Base-by-base conservation (phyloP, 2,329 filamentous ascomycete species). In the Ceratocystiopsis brevicomis region DNA sequence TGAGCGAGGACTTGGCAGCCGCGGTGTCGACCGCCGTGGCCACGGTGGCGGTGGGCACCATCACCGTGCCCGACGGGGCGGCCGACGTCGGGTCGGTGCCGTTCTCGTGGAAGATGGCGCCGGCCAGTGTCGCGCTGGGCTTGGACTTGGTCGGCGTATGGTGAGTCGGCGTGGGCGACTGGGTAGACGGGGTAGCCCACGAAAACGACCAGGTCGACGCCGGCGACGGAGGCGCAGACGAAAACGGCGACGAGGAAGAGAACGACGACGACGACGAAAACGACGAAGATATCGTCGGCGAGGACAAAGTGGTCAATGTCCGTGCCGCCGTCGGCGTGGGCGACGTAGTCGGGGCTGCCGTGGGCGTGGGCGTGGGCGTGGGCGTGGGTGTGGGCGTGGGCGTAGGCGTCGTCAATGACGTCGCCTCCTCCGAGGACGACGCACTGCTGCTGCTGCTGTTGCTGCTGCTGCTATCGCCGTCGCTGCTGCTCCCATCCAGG, bases 41-140 rank as follows among this genome's bases (percentile, higher is more conserved):
- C n/a, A 45, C 48, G 19, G 36, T 34, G 19, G 37, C 39, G 25
- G 25, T 30, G 25, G 41, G 18, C 16, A 39, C 42, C 30, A 36
- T 40, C 21, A 38, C 36, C 17, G 41, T 39, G n/a, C 34, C n/a
- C 13, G 38, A 37, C 14, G 38, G 11, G 33, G 13, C 14, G n/a
- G 14, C 4, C 12, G 51, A 48, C 37, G 47, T 51, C 33, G 33
- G 15, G 33, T 42, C 42, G 6, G 51, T 53, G n/a, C 50, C 45
- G 48, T 69, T 69, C 58, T 74, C 68, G 44, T 67, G 67, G 62
- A 74, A 75, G 50, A 75, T 61, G 51, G 65, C 69, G 14, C 64
- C 64, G 45, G 53, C 48, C 36, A 59, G 52, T n/a, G 55, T 58
- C 13, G 49, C 42, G 35, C 15, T 39, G 5, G 45, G 15, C 39